Evolutionary conservation across 768 basidiomycete genomes (phyloP).

Genomic region (Sutorius australiensis): DNA sequence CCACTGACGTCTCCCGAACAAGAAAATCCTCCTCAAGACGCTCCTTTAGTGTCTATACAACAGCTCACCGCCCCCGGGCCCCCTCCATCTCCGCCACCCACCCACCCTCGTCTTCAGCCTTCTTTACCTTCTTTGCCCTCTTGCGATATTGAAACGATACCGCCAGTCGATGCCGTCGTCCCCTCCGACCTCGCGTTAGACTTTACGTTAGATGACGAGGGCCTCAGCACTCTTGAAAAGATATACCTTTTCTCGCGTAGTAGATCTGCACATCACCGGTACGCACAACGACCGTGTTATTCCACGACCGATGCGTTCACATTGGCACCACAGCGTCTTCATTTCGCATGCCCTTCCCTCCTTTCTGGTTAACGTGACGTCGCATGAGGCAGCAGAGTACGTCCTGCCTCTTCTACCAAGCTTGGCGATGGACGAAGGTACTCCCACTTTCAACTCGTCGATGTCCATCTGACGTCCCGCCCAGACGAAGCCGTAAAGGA

Average conservation of each 20-base stretch:
- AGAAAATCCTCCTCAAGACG: slow-evolving; percentile 32
- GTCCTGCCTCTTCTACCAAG: slow-evolving; percentile 85
- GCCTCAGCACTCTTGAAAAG: slow-evolving; percentile 79
- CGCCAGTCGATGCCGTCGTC: slow-evolving; percentile 23
- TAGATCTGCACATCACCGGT: slow-evolving; percentile 59
- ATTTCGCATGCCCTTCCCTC: slow-evolving; percentile 82
- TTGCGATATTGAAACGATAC: slow-evolving; percentile 27
- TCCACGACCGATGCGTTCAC: slow-evolving; percentile 7
- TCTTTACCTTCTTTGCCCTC: slow-evolving; percentile 23
- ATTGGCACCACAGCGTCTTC: slow-evolving; percentile 55
- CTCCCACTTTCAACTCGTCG: slow-evolving; percentile 5
- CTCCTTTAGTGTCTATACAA: slow-evolving; percentile 18
- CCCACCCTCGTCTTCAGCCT: slow-evolving; percentile 18
- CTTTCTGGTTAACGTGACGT: slow-evolving; percentile 70
- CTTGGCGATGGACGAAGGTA: slow-evolving; percentile 85
- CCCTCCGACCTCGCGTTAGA: slow-evolving; percentile 34
- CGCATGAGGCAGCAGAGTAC: slow-evolving; percentile 88
- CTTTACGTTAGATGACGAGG: slow-evolving; percentile 67
- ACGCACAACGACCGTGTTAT: slow-evolving; percentile 6
- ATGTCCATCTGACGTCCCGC: slow-evolving; percentile 8
- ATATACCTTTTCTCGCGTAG: slow-evolving; percentile 89
- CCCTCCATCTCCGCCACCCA: slow-evolving; percentile 26
- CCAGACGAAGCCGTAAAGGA: slow-evolving; percentile 86
- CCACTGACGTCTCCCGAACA: slow-evolving; percentile 40
- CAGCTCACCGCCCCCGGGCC: slow-evolving; percentile 15